These are phyloP conservation scores for Sporobolus alterniflorus DNA, from an alignment of 202 grass and related monocot genomes.

Conservation along the genomic window DNA sequence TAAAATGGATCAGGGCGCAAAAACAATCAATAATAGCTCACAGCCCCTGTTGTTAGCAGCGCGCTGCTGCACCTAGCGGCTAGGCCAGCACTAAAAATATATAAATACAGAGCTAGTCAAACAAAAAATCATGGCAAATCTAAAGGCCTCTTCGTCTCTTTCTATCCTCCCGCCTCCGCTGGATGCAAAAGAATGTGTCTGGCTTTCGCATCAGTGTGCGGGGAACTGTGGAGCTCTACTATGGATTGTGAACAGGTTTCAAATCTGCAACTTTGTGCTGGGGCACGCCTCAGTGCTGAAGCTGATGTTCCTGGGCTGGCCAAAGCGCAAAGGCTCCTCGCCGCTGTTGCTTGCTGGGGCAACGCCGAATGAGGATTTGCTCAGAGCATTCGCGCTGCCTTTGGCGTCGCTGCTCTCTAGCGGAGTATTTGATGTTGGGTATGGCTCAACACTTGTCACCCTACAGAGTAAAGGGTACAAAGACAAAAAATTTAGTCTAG, in stretches of 20 bases:
- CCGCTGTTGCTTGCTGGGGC: constrained; percentile 31
- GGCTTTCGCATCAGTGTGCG: background rate
- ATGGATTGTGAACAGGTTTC: constrained; percentile 7
- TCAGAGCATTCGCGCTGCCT: constrained; percentile 35
- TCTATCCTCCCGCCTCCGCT: constrained; percentile 9
- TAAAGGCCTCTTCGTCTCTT: constrained; percentile 10
- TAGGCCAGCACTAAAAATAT: background rate
- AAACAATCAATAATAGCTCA: background rate
- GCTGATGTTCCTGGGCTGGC: constrained; percentile 53
- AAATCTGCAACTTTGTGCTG: constrained; percentile 64
- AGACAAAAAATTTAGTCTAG: background rate
- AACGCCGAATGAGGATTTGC: constrained; percentile 52
- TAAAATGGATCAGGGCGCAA: constrained; percentile 20
- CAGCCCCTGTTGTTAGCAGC: background rate
- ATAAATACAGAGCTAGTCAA: constrained; percentile 29
- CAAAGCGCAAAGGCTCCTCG: constrained; percentile 43
- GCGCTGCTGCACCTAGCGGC: background rate
- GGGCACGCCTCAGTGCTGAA: constrained; percentile 41
- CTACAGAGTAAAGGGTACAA: constrained; percentile 13
- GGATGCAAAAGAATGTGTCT: constrained; percentile 15
- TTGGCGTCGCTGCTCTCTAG: constrained; percentile 49
- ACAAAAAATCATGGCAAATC: constrained; percentile 22
- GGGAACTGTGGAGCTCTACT: constrained; percentile 2
- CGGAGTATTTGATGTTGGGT: constrained; percentile 46
- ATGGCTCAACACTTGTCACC: constrained; percentile 54